Conservation (phyloP, 768 basidiomycete species). For the Sporobolomyces phaffii region DNA sequence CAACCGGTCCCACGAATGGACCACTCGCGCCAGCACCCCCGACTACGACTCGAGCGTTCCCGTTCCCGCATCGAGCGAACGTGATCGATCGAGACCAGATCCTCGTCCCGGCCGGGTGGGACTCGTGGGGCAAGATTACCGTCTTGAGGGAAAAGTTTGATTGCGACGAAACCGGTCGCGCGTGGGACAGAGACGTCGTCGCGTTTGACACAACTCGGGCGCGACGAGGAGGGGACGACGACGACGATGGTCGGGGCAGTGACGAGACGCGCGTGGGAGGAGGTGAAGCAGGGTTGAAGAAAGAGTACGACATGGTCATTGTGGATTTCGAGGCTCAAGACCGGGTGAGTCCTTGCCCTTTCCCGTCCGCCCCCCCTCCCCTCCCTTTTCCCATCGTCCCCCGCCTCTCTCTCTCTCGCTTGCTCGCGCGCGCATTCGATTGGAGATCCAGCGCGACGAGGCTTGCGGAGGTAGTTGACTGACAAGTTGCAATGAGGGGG, state of each 20-base stretch:
- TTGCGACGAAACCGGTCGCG: conserved; percentile 68
- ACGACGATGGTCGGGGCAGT: too few relatives aligned
- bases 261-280: background rate
- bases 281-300: conserved; percentile 1
- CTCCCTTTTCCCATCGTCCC: too few relatives aligned
- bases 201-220: conserved; percentile 20
- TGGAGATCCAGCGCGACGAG: too few relatives aligned
- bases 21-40: conserved; percentile 47
- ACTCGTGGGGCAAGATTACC: conserved; percentile 91
- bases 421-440: background rate
- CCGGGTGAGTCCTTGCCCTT: conserved; percentile 1
- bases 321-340: conserved; percentile 24
- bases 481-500: too few relatives aligned
- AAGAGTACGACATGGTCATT: conserved; percentile 34
- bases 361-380: too few relatives aligned
- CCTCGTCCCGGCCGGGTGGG: conserved; percentile 92
- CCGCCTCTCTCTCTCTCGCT: background rate
- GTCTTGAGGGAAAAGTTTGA: conserved; percentile 89
- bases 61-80: conserved; percentile 80
- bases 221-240: conserved; percentile 34
- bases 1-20: conserved; percentile 37
- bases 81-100: conserved; percentile 87
- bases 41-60: conserved; percentile 66
- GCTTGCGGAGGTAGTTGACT: too few relatives aligned
- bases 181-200: conserved; percentile 52